Conservation (phyloP, 257 asterid genomes). For the Euphrasia confusa region DNA sequence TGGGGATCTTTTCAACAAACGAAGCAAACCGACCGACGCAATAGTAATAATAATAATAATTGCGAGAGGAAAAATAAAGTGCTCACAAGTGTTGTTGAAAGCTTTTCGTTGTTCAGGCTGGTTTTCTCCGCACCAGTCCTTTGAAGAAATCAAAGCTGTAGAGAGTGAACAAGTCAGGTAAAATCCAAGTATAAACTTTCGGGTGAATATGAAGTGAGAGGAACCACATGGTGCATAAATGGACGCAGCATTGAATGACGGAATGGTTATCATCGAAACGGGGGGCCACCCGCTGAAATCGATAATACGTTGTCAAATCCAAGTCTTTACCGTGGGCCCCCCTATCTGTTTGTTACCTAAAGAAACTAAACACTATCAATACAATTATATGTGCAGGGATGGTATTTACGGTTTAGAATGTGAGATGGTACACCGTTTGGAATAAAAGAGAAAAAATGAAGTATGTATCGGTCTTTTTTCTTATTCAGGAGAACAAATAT, state of each 20-base stretch:
- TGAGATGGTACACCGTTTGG: too few relatives aligned
- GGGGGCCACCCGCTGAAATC: slow-evolving; percentile 21
- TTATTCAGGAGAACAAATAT: not conserved
- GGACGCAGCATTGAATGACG: slow-evolving; percentile 16
- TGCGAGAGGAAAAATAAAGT: slow-evolving; percentile 8
- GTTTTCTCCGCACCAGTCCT: slow-evolving; percentile 68
- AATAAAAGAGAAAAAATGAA: too few relatives aligned
- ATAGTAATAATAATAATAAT: slow-evolving; percentile 14
- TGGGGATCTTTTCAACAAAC: too few relatives aligned
- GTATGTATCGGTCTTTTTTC: too few relatives aligned
- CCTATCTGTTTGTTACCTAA: not conserved
- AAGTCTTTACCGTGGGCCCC: slow-evolving; percentile 16
- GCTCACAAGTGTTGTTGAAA: slow-evolving; percentile 19
- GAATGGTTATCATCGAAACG: not conserved
- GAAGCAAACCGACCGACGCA: slow-evolving; percentile 23
- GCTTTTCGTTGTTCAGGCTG: slow-evolving; percentile 32
- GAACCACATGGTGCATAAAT: slow-evolving; percentile 19
- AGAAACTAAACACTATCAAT: too few relatives aligned
- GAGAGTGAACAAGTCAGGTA: slow-evolving; percentile 22
- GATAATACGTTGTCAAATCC: slow-evolving; percentile 11
- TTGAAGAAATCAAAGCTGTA: slow-evolving; percentile 83
- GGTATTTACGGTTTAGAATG: too few relatives aligned
- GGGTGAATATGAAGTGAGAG: not conserved
- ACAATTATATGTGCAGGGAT: too few relatives aligned
- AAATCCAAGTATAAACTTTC: slow-evolving; percentile 9